A percentile compares a stretch with the other conserved stretches of the same genome.
These are phyloP conservation scores for Mrakia blollopis DNA, from an alignment of 768 basidiomycete species.

Conservation along the genomic window DNA sequence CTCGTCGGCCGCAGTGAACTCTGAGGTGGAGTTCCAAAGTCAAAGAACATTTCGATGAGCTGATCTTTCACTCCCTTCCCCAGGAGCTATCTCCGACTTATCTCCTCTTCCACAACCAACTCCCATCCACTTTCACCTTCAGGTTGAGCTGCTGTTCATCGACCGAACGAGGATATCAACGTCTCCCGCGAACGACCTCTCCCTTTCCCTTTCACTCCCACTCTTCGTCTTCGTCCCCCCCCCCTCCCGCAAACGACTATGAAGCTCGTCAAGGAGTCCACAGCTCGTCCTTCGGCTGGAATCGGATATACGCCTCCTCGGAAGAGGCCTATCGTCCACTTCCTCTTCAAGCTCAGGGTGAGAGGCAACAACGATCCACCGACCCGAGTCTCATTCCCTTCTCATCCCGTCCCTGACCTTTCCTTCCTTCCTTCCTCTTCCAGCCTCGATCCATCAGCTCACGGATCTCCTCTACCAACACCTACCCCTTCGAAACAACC, in stretches of 20 bases:
- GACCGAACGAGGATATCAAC: too few relatives aligned
- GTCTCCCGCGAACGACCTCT: too few relatives aligned
- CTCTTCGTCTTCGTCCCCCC: not conserved
- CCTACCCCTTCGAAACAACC: too few relatives aligned
- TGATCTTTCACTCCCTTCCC: not conserved
- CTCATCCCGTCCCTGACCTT: not conserved
- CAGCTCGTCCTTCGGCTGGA: not conserved
- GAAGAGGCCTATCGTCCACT: not conserved
- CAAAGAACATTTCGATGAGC: not conserved
- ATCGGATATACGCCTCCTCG: not conserved
- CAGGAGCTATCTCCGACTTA: too few relatives aligned
- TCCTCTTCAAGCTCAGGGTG: not conserved
- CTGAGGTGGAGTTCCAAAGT: not conserved
- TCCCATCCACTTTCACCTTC: too few relatives aligned
- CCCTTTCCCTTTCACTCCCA: too few relatives aligned
- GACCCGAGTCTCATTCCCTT: too few relatives aligned
- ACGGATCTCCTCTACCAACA: not conserved
- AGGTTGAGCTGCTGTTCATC: too few relatives aligned
- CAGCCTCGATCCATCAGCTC: not conserved
- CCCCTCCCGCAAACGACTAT: not conserved
- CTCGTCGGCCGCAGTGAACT: not conserved
- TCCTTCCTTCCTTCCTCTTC: not conserved
- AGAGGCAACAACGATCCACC: not conserved
- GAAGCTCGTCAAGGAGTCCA: not conserved
- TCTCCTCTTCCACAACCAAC: not conserved